Evolutionary conservation across 1,139 yeast genomes (phyloP).

Genomic region (Candida sojae): DNA sequence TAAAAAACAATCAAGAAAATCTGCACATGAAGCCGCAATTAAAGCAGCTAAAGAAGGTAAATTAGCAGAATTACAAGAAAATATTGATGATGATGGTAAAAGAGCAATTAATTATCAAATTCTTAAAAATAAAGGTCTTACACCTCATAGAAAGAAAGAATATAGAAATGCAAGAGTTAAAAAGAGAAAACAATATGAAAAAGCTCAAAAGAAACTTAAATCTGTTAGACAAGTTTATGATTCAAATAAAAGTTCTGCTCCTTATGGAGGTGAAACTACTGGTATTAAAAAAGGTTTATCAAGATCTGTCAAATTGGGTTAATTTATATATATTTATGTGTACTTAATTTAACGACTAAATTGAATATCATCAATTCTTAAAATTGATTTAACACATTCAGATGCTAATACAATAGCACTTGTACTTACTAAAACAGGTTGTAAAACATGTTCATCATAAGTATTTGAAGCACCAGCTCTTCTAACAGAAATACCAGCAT

Average conservation of each 20-base stretch:
- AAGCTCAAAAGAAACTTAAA: constrained; percentile 91
- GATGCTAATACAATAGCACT: constrained; percentile 94
- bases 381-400: constrained; percentile 92
- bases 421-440: constrained; percentile 92
- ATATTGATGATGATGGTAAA: constrained; percentile 76
- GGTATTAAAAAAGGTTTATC: constrained; percentile 95
- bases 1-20: constrained; percentile 55
- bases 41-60: constrained; percentile 86
- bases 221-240: constrained; percentile 88
- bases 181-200: constrained; percentile 95
- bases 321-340: constrained; percentile 7
- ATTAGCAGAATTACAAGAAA: constrained; percentile 68
- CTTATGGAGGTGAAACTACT: constrained; percentile 92
- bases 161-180: constrained; percentile 95
- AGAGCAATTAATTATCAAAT: constrained; percentile 95
- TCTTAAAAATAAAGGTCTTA: constrained; percentile 91
- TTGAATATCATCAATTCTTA: constrained; percentile 95
- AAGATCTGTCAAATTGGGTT: constrained; percentile 76
- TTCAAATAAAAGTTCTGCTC: constrained; percentile 66
- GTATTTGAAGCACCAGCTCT: constrained; percentile 93
- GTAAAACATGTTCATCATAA: constrained; percentile 90
- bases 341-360: constrained; percentile 31
- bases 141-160: constrained; percentile 90
- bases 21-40: constrained; percentile 71
- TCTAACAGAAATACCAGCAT: constrained; percentile 96